phyloP scores from a whole-genome alignment of 305 asterid genomes.

The Ajuga reptans region DNA sequence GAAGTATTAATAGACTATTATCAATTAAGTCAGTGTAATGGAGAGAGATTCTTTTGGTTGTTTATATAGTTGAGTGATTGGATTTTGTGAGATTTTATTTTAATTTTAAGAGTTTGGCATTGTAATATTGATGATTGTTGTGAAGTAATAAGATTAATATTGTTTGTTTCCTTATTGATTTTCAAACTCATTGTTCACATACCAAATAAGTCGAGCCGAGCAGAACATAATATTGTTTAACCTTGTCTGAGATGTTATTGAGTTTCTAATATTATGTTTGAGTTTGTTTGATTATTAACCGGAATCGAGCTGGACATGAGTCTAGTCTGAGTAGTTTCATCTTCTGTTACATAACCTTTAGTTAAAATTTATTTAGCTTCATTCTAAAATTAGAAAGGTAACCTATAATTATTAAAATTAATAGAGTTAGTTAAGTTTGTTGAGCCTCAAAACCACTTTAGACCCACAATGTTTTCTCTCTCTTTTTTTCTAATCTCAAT shows the following conservation, averaged over 20 bases:
- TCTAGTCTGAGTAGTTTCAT: too few species aligned
- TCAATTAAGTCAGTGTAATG: slow-evolving; percentile 4
- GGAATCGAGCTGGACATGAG: too few species aligned
- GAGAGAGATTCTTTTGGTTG: slow-evolving; percentile 29
- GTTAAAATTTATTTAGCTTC: too few species aligned
- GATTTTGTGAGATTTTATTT: slow-evolving; percentile 23
- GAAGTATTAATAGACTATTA: slow-evolving; percentile 25
- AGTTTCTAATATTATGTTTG: too few species aligned
- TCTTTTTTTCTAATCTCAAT: background rate
- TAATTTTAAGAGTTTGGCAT: background rate
- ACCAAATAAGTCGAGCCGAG: too few species aligned
- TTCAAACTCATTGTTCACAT: background rate
- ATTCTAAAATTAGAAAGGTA: slow-evolving; percentile 8
- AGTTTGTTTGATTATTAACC: too few species aligned
- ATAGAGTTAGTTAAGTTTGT: slow-evolving; percentile 31
- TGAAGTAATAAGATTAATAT: slow-evolving; percentile 13
- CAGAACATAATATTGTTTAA: too few species aligned
- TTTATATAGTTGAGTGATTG: slow-evolving; percentile 25
- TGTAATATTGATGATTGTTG: slow-evolving; percentile 21
- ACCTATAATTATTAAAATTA: slow-evolving; percentile 14
- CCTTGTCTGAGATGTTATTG: too few species aligned
- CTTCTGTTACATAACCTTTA: too few species aligned
- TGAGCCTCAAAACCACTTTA: slow-evolving; percentile 29
- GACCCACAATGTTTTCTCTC: background rate
- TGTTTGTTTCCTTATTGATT: slow-evolving; percentile 14